Evolutionary conservation across 1,284 basidiomycete genomes (phyloP), one percentile per base, ranked within the genome.

Genomic region (Boletus sp.): DNA sequence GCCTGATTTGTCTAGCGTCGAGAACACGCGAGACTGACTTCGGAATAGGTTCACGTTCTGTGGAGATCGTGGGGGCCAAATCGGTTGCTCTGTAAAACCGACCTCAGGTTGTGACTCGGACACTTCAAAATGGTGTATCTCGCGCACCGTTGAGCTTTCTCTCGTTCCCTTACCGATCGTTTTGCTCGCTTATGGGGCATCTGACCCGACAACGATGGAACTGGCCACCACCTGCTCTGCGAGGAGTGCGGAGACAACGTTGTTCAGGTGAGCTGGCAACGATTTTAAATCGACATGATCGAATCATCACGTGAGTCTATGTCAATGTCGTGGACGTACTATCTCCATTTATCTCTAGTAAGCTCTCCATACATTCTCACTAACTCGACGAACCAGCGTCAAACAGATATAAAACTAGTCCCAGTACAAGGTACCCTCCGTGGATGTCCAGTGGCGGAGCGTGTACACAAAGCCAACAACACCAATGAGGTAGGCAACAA

Each of bases 181-280:
- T 81, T 83, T 12, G 78, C 76, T 44, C 75, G 73, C 68, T 83
- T 84, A 61, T 83, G 82, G 33, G 82, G 82, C 81, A 84, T 84
- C 49, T 54, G 43, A 55, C 57, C 49, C 57, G 51, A 48, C 59
- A 59, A 59, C 61, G 40, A 54, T 26, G 52, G 51, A 44, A 27
- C 16, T 19, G 26, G 41, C 29, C 25, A 41, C 12, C 20, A 40
- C 36, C 41, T 4, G 3, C 34, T 26, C 38, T 35, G 34, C 40
- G 47, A 41, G 32, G 43, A 36, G 26, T 32, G 30, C 30, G 30
- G 30, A 32, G n/a, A 38, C 48, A 60, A 60, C 52, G 58, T 47
- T 58, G 45, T 39, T 22, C 25, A 32, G 35, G 41, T 27, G 32
- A 37, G 47, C 29, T 26, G 34, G 3, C 29, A 38, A 37, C n/a